Evolutionary conservation across 106 monocot species (phyloP), one percentile per base, ranked within the genome.

Genomic region (Ottelia alismoides): DNA sequence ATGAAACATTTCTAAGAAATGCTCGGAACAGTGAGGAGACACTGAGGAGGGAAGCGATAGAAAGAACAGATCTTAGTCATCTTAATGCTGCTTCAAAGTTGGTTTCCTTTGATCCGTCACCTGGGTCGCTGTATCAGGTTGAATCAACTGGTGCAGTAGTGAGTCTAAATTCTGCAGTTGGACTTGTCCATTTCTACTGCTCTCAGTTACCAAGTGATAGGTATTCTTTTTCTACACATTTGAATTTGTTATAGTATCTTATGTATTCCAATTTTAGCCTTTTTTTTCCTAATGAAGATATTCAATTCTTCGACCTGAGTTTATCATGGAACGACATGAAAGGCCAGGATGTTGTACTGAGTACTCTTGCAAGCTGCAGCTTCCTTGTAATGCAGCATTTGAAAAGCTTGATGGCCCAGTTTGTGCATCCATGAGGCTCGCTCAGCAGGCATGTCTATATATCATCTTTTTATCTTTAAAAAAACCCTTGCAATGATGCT

Each of bases 31-130:
- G 94, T 64, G 94, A 94, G 69, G 88, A 94, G 66, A 94, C 94
- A 18, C 50, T 88, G 64, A 74, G 94, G 58, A 94, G 82, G 60
- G 94, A 88, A 66, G 94, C 94, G 49, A 84, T 94, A 57, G 94
- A 88, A 66, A 94, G 96, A 67, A 98, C 96, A 6, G 96, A 98
- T 85, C 73, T 98, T 20, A 98, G 88, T 76, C 88, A 85, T 88
- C 81, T 94, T 27, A 81, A 94, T 70, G 88, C 67, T 25, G 74
- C 60, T 56, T 65, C 78, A 54, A 74, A 28, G 22, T 26, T 98
- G 29, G 47, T 65, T 61, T 63, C 85, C 47, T 31, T 67, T 53
- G 85, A 89, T 66, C 58, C 69, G 35, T 73, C 63, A 43, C 85
- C 89, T 29, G 73, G 66, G 50, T 76, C 84, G 21, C 70, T 94